A percentile compares a stretch with the other conserved stretches of the same genome.
Conservation (phyloP, 208 protist genomes). For the Novymonas esmeraldas region DNA sequence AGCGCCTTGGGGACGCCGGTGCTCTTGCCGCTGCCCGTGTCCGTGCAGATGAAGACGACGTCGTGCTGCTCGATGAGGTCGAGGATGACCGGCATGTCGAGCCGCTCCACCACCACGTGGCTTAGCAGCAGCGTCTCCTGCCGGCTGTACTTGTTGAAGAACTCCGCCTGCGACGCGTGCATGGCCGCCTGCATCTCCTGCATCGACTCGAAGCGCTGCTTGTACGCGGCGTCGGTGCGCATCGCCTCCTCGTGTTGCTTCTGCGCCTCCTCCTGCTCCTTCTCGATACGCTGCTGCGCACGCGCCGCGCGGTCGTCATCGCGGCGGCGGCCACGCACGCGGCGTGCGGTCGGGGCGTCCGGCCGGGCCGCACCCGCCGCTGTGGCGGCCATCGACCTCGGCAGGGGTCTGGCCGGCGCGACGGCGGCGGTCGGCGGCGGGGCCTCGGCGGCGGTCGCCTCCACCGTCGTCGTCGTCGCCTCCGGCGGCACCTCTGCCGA, state of each 20-base stretch:
- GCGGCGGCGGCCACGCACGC: constrained; percentile 36
- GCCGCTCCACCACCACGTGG: constrained; percentile 59
- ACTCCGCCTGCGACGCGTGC: constrained; percentile 44
- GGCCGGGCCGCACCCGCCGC: not conserved
- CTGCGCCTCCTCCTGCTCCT: constrained; percentile 41
- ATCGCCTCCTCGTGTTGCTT: constrained; percentile 71
- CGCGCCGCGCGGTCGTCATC: constrained; percentile 34
- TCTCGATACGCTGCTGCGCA: constrained; percentile 40
- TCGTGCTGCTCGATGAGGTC: constrained; percentile 83
- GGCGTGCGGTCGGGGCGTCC: constrained; percentile 5
- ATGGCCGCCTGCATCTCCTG: constrained; percentile 66
- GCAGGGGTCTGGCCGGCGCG: not conserved
- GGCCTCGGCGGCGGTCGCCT: not conserved
- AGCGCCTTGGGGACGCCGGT: constrained; percentile 84
- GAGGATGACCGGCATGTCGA: constrained; percentile 83
- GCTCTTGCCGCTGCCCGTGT: constrained; percentile 90
- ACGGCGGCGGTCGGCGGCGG: not conserved
- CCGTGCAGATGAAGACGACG: constrained; percentile 87
- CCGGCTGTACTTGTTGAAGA: constrained; percentile 55
- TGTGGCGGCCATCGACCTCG: not conserved
- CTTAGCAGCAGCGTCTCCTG: constrained; percentile 55
- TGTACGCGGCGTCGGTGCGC: constrained; percentile 67
- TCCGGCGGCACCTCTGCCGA: too few species aligned
- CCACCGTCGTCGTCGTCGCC: too few species aligned
- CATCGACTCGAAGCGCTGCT: constrained; percentile 66